Conservation (phyloP, 164 flowering plant genomes). For the Macadamia tetraphylla region DNA sequence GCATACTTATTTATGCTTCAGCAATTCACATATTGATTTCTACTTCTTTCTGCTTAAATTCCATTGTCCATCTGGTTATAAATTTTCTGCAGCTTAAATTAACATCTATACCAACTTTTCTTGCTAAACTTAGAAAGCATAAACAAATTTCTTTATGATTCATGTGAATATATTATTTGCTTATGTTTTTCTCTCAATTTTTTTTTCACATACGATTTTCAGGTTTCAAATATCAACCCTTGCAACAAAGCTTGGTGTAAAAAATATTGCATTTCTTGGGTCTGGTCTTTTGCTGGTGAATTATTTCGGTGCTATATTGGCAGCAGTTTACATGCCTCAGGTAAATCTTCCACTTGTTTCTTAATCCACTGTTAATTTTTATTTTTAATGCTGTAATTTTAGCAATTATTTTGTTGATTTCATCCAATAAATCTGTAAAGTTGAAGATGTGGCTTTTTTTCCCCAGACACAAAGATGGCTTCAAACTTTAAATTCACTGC, state of each 20-base stretch:
- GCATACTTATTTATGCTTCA: no score
- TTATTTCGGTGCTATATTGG: slow-evolving; percentile 66
- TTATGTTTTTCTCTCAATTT: slow-evolving; percentile 2
- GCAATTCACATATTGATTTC: no score
- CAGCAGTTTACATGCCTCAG: slow-evolving; percentile 87
- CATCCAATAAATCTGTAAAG: background rate
- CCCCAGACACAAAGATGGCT: background rate
- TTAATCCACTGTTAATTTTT: background rate
- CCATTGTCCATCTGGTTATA: background rate
- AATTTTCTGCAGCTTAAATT: background rate
- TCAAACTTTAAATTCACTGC: background rate
- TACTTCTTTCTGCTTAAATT: background rate
- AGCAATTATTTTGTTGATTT: background rate
- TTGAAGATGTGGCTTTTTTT: background rate
- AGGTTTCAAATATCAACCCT: slow-evolving; percentile 96
- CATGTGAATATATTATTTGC: background rate
- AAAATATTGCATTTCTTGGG: slow-evolving; percentile 88
- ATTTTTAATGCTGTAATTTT: background rate
- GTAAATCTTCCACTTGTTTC: slow-evolving; percentile 26
- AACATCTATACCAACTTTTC: background rate
- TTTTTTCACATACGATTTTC: background rate
- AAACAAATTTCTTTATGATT: background rate
- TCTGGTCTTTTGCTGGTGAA: slow-evolving; percentile 75
- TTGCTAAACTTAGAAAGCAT: background rate
- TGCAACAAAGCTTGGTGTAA: slow-evolving; percentile 94